phyloP scores from a whole-genome alignment of 495 filamentous ascomycete genomes.

The Aspergillus olivimuriae region DNA sequence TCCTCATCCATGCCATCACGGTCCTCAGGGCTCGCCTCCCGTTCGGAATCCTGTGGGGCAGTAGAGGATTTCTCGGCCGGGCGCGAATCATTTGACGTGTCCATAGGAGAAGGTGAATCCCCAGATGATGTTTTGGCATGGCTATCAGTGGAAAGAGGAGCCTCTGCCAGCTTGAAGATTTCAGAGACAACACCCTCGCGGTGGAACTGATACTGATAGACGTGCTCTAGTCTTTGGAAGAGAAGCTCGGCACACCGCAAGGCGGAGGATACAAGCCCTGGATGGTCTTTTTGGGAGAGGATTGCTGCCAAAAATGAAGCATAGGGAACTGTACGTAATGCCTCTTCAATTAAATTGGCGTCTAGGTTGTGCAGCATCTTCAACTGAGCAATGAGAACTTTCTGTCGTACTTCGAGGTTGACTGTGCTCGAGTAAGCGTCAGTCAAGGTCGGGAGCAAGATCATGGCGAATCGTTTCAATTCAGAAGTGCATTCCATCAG shows the following conservation, averaged over 20 bases:
- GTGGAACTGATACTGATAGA: slow-evolving; percentile 96
- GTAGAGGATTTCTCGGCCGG: slow-evolving; percentile 3
- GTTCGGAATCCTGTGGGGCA: slow-evolving; percentile 1
- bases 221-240: slow-evolving; percentile 70
- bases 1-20: slow-evolving; percentile 49
- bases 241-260: slow-evolving; percentile 85
- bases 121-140: slow-evolving; percentile 5
- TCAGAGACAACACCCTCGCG: slow-evolving; percentile 95
- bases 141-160: slow-evolving; percentile 36
- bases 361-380: slow-evolving; percentile 99
- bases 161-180: slow-evolving; percentile 68
- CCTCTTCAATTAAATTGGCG: slow-evolving; percentile 71
- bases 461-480: slow-evolving; percentile 84
- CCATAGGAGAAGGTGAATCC: slow-evolving; percentile 16
- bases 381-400: slow-evolving; percentile 87
- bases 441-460: slow-evolving; percentile 93
- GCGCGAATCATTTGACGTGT: slow-evolving; percentile 14
- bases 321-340: slow-evolving; percentile 86
- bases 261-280: slow-evolving; percentile 75
- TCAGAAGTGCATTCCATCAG: slow-evolving; percentile 76
- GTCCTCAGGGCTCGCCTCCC: slow-evolving; percentile 35
- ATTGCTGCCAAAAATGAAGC: slow-evolving; percentile 97
- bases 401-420: slow-evolving; percentile 95
- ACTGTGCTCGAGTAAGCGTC: slow-evolving; percentile 98
- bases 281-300: slow-evolving; percentile 91